These are phyloP conservation scores for Cyberlindnera lachancei DNA, from an alignment of 805 yeast genomes.

Conservation along the genomic window DNA sequence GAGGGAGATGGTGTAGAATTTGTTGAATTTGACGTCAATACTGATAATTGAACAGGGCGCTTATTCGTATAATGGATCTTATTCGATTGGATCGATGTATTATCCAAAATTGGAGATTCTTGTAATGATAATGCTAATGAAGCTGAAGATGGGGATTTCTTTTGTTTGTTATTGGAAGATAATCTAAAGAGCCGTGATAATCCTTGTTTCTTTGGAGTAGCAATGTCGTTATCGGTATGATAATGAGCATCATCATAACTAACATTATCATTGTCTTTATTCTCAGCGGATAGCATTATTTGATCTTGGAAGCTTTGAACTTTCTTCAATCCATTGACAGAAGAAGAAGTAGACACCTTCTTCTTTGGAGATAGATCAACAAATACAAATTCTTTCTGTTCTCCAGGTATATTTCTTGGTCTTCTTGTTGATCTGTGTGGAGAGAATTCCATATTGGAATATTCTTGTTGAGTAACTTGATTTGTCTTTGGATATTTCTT, in stretches of 20 bases:
- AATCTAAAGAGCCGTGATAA: conserved; percentile 11
- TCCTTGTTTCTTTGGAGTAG: conserved; percentile 4
- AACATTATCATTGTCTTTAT: too few relatives aligned
- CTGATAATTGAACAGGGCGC: too few relatives aligned
- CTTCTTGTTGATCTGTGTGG: conserved; percentile 19
- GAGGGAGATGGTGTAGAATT: too few relatives aligned
- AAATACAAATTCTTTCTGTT: conserved; percentile 23
- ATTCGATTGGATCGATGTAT: too few relatives aligned
- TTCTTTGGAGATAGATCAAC: conserved; percentile 23
- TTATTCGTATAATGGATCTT: too few relatives aligned
- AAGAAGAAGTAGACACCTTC: conserved; percentile 8
- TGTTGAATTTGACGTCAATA: too few relatives aligned
- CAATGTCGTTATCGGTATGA: too few relatives aligned
- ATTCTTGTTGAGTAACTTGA: conserved; percentile 18
- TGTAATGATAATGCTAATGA: too few relatives aligned
- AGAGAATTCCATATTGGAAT: conserved; percentile 20
- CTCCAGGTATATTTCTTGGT: conserved; percentile 21
- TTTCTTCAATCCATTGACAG: not conserved
- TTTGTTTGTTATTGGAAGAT: too few relatives aligned
- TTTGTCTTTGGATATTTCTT: conserved; percentile 19
- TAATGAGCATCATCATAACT: too few relatives aligned
- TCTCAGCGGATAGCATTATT: not conserved
- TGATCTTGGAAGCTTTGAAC: not conserved
- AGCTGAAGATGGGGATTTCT: too few relatives aligned
- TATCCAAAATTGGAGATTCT: too few relatives aligned